Evolutionary conservation across 805 yeast species (phyloP), one percentile per base, ranked within the genome.

Genomic region (Kazachstania taianensis): DNA sequence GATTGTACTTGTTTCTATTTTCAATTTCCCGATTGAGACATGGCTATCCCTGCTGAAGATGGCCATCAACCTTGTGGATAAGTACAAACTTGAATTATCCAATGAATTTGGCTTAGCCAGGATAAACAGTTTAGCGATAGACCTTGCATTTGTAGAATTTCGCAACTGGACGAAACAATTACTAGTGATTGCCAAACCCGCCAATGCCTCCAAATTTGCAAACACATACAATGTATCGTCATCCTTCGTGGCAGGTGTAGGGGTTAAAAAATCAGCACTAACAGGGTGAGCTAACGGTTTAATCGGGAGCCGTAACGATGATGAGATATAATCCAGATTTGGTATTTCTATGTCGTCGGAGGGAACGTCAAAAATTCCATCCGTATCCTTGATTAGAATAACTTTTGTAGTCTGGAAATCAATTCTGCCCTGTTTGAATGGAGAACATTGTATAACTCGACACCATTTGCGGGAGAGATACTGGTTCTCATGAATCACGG

Each of bases 211-310:
- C 10, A 41, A 28, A 25, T 41, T 38, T 2, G 55, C 49, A 37
- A 55, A 55, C 3, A 46, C 58, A 40, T 44, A 46, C 5, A 51
- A 37, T 6, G 57, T 42, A n/a, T 50, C 52, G 39, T 57, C 62
- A 8, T 48, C 49, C 7, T 24, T 10, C 4, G 20, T 13, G 3
- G 38, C 16, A 8, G 41, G 38, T 13, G 30, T 17, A 4, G 54
- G 50, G 5, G 14, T 31, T 2, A 46, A 37, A 17, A 46, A 20
- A 2, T 44, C 47, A 4, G 17, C 22, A 1, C 47, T 37, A 2
- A 48, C 36, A 4, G 55, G 49, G 12, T 32, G 17, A 4, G 29
- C 20, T 16, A 53, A 35, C 26, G 2, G 20, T 23, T 18, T 17
- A 20, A 5, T n/a, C 22, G 17, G 15, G 12, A 15, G 25, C 12